Percentiles rank a stretch among this genome's conserved stretches.
phyloP scores from a whole-genome alignment of 768 basidiomycete species.

The Clitopilus passeckerianus region DNA sequence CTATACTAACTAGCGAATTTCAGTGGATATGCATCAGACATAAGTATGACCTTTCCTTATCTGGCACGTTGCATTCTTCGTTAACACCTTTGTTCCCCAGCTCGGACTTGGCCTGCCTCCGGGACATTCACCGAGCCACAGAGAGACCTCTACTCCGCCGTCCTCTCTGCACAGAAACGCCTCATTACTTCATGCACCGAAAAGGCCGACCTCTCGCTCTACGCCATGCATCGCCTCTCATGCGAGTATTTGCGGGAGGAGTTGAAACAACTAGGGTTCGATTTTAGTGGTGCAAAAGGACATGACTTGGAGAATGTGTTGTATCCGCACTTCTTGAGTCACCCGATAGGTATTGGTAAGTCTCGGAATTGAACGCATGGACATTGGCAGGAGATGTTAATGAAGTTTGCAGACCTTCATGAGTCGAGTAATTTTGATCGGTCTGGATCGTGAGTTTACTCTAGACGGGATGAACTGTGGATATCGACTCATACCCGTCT shows the following conservation, averaged over 20 bases:
- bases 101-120: constrained; percentile 84
- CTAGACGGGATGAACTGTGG: background rate
- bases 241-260: constrained; percentile 65
- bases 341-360: constrained; percentile 87
- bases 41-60: constrained; percentile 49
- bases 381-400: constrained; percentile 4
- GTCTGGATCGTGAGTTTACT: constrained; percentile 38
- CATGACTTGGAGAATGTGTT: constrained; percentile 66
- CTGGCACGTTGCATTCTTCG: background rate
- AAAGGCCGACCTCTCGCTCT: constrained; percentile 49
- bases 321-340: constrained; percentile 91
- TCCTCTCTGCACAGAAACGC: constrained; percentile 67
- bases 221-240: constrained; percentile 74
- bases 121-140: constrained; percentile 80
- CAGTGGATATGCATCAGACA: constrained; percentile 92
- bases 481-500: background rate
- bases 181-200: constrained; percentile 61
- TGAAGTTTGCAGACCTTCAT: constrained; percentile 64
- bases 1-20: constrained; percentile 1
- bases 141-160: constrained; percentile 77
- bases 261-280: constrained; percentile 73
- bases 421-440: constrained; percentile 69
- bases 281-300: constrained; percentile 33
- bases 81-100: constrained; percentile 27
- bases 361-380: constrained; percentile 3